A percentile compares a stretch with the other conserved stretches of the same genome.
Evolutionary conservation across 139 green algal species (phyloP).

Genomic region (Pleodorina starrii): DNA sequence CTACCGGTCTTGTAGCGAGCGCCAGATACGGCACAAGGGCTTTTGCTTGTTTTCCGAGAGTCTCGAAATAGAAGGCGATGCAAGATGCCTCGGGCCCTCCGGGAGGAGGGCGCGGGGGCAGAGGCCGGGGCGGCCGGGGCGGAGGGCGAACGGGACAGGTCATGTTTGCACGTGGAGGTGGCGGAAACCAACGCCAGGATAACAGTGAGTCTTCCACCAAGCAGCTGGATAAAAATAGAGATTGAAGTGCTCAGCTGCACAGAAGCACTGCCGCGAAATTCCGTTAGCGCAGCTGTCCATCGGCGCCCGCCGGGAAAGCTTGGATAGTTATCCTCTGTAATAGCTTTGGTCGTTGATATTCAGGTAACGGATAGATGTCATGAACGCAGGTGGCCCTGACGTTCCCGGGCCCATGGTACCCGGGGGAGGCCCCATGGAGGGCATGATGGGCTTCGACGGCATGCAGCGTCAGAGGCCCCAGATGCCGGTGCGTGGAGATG

Average conservation of each 20-base stretch:
- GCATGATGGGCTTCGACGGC: not conserved
- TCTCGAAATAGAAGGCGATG: conserved; percentile 6
- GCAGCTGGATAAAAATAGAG: no score
- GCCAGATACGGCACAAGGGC: no score
- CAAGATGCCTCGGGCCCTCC: not conserved
- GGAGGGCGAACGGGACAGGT: not conserved
- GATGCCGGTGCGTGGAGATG: conserved; percentile 27
- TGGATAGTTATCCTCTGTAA: no score
- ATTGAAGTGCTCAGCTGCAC: no score
- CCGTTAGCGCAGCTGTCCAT: no score
- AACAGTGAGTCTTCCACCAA: not conserved
- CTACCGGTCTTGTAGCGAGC: no score
- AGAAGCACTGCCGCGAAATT: no score
- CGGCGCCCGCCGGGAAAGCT: no score
- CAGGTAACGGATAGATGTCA: no score
- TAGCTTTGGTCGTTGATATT: no score
- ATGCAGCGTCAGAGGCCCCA: not conserved
- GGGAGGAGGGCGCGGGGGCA: not conserved
- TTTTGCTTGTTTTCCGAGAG: no score
- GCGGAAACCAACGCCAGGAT: conserved; percentile 1
- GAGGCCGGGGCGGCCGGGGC: conserved; percentile 10
- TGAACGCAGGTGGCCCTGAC: not conserved
- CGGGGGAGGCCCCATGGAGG: not conserved
- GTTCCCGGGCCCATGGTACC: not conserved
- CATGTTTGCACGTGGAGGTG: conserved; percentile 8